Conservation (phyloP, 768 basidiomycete species). For the Lactarius hengduanensis region DNA sequence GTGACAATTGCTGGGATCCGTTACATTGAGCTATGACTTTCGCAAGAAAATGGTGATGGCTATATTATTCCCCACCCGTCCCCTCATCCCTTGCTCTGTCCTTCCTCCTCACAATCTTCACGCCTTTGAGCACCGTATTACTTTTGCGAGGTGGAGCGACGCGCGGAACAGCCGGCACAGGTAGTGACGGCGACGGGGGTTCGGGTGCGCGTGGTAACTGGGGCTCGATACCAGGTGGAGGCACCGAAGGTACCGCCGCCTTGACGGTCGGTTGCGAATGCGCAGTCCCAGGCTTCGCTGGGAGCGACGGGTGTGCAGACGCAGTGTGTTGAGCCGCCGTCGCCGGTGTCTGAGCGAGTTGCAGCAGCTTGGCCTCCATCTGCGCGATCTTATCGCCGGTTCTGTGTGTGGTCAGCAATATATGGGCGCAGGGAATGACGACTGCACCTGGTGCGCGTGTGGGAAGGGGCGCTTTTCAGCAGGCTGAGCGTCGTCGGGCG, state of each 20-base stretch:
- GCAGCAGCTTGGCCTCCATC: slow-evolving; percentile 92
- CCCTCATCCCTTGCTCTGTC: slow-evolving; percentile 21
- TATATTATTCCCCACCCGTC: slow-evolving; percentile 6
- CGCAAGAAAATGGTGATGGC: too few relatives aligned
- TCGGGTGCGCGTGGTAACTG: slow-evolving; percentile 14
- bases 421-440: neutral
- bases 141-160: slow-evolving; percentile 7
- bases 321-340: slow-evolving; percentile 27
- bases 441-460: slow-evolving; percentile 49
- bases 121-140: slow-evolving; percentile 30
- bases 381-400: slow-evolving; percentile 89
- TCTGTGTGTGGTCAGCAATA: slow-evolving; percentile 39
- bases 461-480: slow-evolving; percentile 67
- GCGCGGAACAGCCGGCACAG: neutral
- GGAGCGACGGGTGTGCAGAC: slow-evolving; percentile 37
- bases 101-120: slow-evolving; percentile 34
- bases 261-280: neutral
- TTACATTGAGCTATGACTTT: too few relatives aligned
- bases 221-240: neutral
- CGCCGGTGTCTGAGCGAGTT: slow-evolving; percentile 52
- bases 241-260: slow-evolving; percentile 1
- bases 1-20: too few relatives aligned
- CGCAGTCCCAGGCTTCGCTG: slow-evolving; percentile 6
- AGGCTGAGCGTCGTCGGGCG: slow-evolving; percentile 87
- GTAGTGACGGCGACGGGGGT: slow-evolving; percentile 13